Percentiles rank a stretch among this genome's conserved stretches.
These are phyloP conservation scores for Globisporangium middletonii DNA, from an alignment of 352 stramenopile genomes.

Conservation along the genomic window DNA sequence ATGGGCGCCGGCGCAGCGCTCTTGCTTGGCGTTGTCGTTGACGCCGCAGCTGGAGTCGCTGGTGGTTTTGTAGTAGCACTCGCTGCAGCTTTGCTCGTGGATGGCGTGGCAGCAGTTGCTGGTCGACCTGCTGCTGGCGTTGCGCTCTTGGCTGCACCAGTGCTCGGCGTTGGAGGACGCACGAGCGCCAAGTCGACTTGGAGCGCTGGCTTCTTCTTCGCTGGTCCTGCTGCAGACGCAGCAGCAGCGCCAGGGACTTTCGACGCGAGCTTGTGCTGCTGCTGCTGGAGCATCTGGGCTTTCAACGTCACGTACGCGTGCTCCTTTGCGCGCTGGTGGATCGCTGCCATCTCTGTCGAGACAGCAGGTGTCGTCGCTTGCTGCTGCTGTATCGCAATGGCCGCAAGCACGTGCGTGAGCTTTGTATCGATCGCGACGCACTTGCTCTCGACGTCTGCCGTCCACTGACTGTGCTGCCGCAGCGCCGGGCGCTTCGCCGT, in stretches of 20 bases:
- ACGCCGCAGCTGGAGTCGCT: background rate
- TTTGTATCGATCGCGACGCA: conserved; percentile 48
- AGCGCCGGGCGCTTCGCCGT: conserved; percentile 28
- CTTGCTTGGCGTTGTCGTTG: background rate
- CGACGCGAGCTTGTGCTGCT: conserved; percentile 19
- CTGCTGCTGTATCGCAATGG: conserved; percentile 7
- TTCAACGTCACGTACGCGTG: conserved; percentile 62
- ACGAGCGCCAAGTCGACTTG: background rate
- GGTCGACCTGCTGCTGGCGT: conserved; percentile 25
- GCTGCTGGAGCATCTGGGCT: conserved; percentile 41
- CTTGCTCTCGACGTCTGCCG: conserved; percentile 52
- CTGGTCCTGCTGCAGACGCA: conserved; percentile 8
- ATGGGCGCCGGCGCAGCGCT: conserved; percentile 20
- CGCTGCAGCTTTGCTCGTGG: background rate
- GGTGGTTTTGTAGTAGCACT: background rate
- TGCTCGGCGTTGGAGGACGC: background rate
- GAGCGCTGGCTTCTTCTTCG: background rate
- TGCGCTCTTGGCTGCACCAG: background rate
- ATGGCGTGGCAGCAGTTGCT: background rate
- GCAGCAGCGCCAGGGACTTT: conserved; percentile 11
- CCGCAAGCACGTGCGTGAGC: conserved; percentile 38
- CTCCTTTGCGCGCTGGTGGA: conserved; percentile 29
- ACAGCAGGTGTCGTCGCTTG: background rate
- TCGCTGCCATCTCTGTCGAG: conserved; percentile 4
- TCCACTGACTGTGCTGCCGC: conserved; percentile 34